Evolutionary conservation across 163 green algal species (phyloP), one percentile per base, ranked within the genome.

Genomic region (Scenedesmus sp.): DNA sequence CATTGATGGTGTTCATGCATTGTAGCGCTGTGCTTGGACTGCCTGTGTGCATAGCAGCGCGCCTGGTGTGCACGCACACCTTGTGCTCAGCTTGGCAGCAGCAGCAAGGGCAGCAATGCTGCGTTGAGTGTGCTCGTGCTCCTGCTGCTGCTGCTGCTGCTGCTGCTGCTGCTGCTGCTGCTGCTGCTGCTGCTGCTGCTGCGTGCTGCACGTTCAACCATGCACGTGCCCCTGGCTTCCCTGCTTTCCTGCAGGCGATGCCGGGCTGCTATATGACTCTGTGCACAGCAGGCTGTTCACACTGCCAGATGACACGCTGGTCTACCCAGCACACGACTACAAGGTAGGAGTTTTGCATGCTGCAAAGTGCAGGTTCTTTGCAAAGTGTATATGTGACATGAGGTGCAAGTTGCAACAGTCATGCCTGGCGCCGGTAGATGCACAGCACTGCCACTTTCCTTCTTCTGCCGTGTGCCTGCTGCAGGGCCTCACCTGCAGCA

Each of bases 311-410:
- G 88, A 91, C 79, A 95, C 93, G 15, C 30, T 91, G 18, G 87
- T 97, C 40, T 96, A 95, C 70, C 94, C 93, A 5, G 95, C 92
- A 22, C 94, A 96, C 93, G 93, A 96, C 88, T 96, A 96, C 90
- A 94, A 96, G 81, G 95, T 94, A 40, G 26, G 30, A 9, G 7
- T 33, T 26, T 22, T 37, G 30, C 15, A 0, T 76, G 61, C 15
- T 76, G 61, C 30, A 15, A n/a, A n/a, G n/a, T n/a, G n/a, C n/a
- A n/a, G n/a, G n/a, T n/a, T n/a, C n/a, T n/a, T n/a, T n/a, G n/a
- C n/a, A n/a, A n/a, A n/a, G n/a, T n/a, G n/a, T n/a, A n/a, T n/a
- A n/a, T n/a, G n/a, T n/a, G n/a, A n/a, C n/a, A n/a, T n/a, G n/a
- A n/a, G n/a, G 20, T 90, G 87, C 35, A 94, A 82, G 0, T 30